Evolutionary conservation across 2,329 filamentous ascomycete species (phyloP).

Genomic region (Chaetothyriales sp.): DNA sequence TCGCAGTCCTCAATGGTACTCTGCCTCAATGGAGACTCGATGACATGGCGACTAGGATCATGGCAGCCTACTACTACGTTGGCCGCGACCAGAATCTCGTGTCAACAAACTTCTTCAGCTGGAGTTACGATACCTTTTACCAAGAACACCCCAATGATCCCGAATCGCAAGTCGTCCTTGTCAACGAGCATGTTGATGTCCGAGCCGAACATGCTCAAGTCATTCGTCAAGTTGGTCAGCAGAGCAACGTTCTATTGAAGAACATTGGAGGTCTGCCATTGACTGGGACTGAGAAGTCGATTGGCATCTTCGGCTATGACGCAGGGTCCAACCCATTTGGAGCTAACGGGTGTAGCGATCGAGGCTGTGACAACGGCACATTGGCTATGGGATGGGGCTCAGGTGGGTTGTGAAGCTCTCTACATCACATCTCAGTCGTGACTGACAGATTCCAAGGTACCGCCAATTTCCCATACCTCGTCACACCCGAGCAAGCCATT

Average conservation of each 20-base stretch:
- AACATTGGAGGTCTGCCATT: conserved; percentile 65
- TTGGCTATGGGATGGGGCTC: conserved; percentile 52
- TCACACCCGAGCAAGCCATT: conserved; percentile 50
- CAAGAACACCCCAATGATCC: conserved; percentile 46
- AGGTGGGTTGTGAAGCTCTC: conserved; percentile 24
- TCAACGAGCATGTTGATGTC: conserved; percentile 80
- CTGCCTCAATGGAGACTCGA: conserved; percentile 76
- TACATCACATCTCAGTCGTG: background rate
- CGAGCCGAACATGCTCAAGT: conserved; percentile 56
- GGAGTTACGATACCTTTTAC: conserved; percentile 65
- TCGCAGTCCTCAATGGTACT: conserved; percentile 79
- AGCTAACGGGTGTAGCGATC: conserved; percentile 64
- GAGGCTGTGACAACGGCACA: conserved; percentile 47
- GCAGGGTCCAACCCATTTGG: conserved; percentile 61
- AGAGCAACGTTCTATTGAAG: conserved; percentile 80
- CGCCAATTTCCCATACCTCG: conserved; percentile 48
- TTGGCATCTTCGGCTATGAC: conserved; percentile 71
- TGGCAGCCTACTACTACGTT: conserved; percentile 52
- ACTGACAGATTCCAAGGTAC: background rate
- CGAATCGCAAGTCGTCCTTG: conserved; percentile 20
- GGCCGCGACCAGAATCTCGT: conserved; percentile 37
- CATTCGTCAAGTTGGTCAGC: conserved; percentile 64
- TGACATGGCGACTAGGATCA: conserved; percentile 78
- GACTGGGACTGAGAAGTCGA: conserved; percentile 56
- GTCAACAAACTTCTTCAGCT: conserved; percentile 53